These are phyloP conservation scores for Acrodontium crateriforme DNA, from an alignment of 2,329 filamentous ascomycete species.

Conservation along the genomic window DNA sequence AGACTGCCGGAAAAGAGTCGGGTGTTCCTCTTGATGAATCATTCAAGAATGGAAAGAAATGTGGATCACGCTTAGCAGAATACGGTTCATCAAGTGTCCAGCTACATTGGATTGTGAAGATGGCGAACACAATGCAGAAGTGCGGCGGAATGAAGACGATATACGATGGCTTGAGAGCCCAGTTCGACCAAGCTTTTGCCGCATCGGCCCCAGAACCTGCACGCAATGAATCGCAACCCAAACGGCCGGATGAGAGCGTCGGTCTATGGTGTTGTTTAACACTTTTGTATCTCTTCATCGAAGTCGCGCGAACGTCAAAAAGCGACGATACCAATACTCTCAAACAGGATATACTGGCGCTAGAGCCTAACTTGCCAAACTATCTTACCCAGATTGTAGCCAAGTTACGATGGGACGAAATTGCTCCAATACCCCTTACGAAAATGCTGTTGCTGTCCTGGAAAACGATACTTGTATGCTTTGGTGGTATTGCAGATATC, in stretches of 20 bases:
- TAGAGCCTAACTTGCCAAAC: slow-evolving; percentile 50
- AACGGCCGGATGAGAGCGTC: slow-evolving; percentile 18
- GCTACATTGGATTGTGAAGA: slow-evolving; percentile 31
- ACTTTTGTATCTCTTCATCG: slow-evolving; percentile 35
- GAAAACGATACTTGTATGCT: slow-evolving; percentile 78
- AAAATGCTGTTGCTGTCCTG: slow-evolving; percentile 60
- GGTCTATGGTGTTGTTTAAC: slow-evolving; percentile 38
- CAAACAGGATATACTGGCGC: slow-evolving; percentile 20
- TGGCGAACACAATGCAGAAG: slow-evolving; percentile 28
- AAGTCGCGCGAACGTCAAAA: slow-evolving; percentile 26
- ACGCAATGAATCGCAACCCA: slow-evolving; percentile 14
- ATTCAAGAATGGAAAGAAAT: slow-evolving; percentile 11
- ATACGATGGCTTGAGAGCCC: slow-evolving; percentile 24
- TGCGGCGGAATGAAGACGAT: slow-evolving; percentile 27
- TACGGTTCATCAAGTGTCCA: slow-evolving; percentile 27
- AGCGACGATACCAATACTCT: slow-evolving; percentile 13
- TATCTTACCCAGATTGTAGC: slow-evolving; percentile 52
- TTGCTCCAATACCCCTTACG: slow-evolving; percentile 43
- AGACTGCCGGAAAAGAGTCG: slow-evolving; percentile 30
- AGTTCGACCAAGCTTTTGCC: slow-evolving; percentile 17
- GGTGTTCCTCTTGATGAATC: slow-evolving; percentile 14
- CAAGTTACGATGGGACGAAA: slow-evolving; percentile 41
- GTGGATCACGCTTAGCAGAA: slow-evolving; percentile 19
- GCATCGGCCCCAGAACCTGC: slow-evolving; percentile 4
- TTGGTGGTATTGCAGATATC: slow-evolving; percentile 66